Base-by-base conservation (phyloP, 129 eudicot species). In the Solidago caesia region DNA sequence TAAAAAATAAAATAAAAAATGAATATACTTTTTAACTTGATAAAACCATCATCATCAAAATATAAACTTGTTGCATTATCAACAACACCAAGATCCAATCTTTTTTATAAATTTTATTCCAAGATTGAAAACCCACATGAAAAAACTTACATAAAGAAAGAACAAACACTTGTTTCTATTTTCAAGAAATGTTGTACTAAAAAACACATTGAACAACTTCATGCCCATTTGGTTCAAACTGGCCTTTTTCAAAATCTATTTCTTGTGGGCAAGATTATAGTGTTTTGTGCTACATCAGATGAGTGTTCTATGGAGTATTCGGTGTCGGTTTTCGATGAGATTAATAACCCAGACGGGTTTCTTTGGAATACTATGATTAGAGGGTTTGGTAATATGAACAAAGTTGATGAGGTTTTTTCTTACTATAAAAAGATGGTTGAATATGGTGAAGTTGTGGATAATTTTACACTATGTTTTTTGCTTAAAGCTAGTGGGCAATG, bases 361-460 rank as follows among this genome's bases (percentile, higher is more conserved):
- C 64, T 87, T 33, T 87, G 86, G 88, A 87, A 87, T 55, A 72
- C 91, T 9, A 75, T 87, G 86, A 84, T 87, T 55, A 76, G 88
- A 71, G 88, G 86, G 70, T 87, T 87, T 84, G 85, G 68, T 60
- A 78, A 74, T 80, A 72, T 57, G 44, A 78, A 76, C 70, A 70
- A 78, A 33, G 84, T 81, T 2, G 74, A 81, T 29, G 44, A 75
- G 42, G 78, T 69, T 53, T 84, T 87, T 79, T 44, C 10, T 41
- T 84, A 84, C 29, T 78, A 78, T 65, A 81, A 81, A 70, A 78
- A 46, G 71, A 81, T 87, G 91, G 72, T 75, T 64, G 82, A 84
- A 51, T 48, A 55, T 56, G 91, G 85, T 1, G 82, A 61, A 7
- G 5, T 27, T 21, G 79, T 70, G 8, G 88, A 87, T 9, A 86